Evolutionary conservation across 1,139 yeast species (phyloP), one percentile per base, ranked within the genome.

Genomic region (Yamadazyma epiphylla): DNA sequence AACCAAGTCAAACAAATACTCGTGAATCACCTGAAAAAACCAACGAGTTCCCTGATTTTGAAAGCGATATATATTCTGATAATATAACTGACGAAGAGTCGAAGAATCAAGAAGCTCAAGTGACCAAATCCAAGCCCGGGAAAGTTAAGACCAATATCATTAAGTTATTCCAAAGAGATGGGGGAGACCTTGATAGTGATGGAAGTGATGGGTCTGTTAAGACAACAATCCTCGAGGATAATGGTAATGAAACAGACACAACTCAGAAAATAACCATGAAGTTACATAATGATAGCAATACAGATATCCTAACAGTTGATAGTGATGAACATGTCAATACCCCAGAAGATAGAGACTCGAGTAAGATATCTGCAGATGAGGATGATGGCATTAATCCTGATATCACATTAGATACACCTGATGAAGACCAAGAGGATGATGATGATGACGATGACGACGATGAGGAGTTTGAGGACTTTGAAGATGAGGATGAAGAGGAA

Each of bases 401-500:
- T 10, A 17, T 17, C 9, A 17, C 20, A 10, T 17, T 17, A 17
- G 20, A 17, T 17, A 17, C 14, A 5, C 22, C 13, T 14, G 16
- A 23, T 12, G 15, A 23, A 14, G 25, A 23, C 7, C 5, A 12
- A 30, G 49, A 43, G 5, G 42, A 35, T 5, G 48, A 38, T 13
- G 46, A 37, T 5, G 44, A 32, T 11, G 44, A 39, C 3, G 53
- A 46, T 6, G 50, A 50, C n/a, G 44, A 39, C 8, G 48, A 42
- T 13, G 42, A 42, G 3, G 41, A 37, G 2, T 51, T 48, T 21
- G 49, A 49, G 31, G 41, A 43, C 26, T 35, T 49, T 31, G 41
- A 51, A 15, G 51, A 45, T 5, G 52, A 47, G 22, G 53, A 49
- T 19, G 47, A 43, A n/a, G 53, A 49, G 16, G 48, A 41, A 11